phyloP scores from a whole-genome alignment of 768 basidiomycete genomes.

The Nidularia pulvinata region DNA sequence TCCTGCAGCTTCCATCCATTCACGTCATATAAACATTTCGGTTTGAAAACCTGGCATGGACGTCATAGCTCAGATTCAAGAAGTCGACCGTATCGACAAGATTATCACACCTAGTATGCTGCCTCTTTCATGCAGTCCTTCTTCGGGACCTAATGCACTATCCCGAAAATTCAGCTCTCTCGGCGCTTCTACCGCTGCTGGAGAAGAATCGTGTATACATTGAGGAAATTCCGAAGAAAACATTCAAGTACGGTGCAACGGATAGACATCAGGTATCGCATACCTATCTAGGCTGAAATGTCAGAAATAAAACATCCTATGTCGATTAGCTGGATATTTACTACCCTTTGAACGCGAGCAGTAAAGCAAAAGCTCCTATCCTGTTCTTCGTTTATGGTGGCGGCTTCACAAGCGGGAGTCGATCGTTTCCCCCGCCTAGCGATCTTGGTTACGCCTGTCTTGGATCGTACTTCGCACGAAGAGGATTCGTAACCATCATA shows the following conservation, averaged over 20 bases:
- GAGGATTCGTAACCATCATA: conserved; percentile 62
- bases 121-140: too few species aligned
- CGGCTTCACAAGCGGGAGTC: conserved; percentile 52
- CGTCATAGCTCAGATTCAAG: too few species aligned
- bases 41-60: too few species aligned
- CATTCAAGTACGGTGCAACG: conserved; percentile 55
- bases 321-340: conserved; percentile 61
- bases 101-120: too few species aligned
- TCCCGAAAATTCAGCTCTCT: conserved; percentile 30
- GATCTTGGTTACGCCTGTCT: conserved; percentile 56
- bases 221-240: conserved; percentile 41
- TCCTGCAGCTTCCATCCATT: too few species aligned
- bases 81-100: too few species aligned
- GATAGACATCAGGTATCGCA: conserved; percentile 47
- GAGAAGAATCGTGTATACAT: conserved; percentile 47
- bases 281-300: background rate
- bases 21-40: too few species aligned
- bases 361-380: conserved; percentile 34
- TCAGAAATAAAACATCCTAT: background rate
- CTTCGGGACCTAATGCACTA: too few species aligned
- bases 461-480: conserved; percentile 60
- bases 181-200: conserved; percentile 48
- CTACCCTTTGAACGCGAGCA: conserved; percentile 39
- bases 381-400: conserved; percentile 72
- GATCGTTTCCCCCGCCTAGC: conserved; percentile 39